These are phyloP conservation scores for Aspergillus avenaceus DNA, from an alignment of 495 filamentous ascomycete species.

Conservation along the genomic window DNA sequence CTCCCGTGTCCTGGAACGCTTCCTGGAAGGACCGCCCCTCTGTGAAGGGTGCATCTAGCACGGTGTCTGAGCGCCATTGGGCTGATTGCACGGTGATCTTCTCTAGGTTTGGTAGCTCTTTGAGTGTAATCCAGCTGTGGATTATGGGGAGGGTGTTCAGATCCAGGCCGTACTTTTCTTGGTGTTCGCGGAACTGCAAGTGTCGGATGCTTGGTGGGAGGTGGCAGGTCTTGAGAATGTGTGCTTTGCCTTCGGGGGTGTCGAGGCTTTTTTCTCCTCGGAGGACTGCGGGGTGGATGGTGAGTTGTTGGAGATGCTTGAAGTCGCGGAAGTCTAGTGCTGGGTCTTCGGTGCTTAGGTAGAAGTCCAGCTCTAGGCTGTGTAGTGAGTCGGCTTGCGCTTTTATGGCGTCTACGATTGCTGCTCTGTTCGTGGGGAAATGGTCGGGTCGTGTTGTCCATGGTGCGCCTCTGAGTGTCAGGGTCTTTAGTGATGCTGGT, in stretches of 20 bases:
- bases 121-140: not conserved
- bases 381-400: not conserved
- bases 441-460: not conserved
- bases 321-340: conserved; percentile 1
- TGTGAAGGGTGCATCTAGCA: not conserved
- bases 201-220: not conserved
- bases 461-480: not conserved
- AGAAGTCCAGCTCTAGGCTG: conserved; percentile 3
- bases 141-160: not conserved
- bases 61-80: not conserved
- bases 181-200: not conserved
- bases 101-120: not conserved
- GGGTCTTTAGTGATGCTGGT: not conserved
- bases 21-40: not conserved
- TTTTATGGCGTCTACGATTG: not conserved
- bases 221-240: not conserved
- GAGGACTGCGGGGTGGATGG: not conserved
- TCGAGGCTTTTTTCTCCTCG: not conserved
- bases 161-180: not conserved
- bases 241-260: not conserved
- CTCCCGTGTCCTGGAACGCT: not conserved
- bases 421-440: not conserved
- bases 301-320: not conserved
- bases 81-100: not conserved
- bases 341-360: not conserved